Evolutionary conservation across 2,329 filamentous ascomycete species (phyloP).

Genomic region (Exutisphaerella laricina): DNA sequence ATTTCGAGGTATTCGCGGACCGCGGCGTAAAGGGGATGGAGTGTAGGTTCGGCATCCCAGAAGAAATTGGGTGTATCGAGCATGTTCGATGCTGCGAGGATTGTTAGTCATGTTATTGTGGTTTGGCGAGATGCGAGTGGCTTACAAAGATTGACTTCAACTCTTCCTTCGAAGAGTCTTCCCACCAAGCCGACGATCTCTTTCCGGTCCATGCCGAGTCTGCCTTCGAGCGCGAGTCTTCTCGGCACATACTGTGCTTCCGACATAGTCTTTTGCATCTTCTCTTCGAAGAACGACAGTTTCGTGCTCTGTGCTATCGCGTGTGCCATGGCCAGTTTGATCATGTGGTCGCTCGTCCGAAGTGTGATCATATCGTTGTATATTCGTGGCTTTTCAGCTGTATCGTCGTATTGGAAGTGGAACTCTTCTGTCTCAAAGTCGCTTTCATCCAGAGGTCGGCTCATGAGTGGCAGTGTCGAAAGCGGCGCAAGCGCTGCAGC

Average conservation of each 20-base stretch:
- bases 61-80: conserved; percentile 96
- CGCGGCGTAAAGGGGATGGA: conserved; percentile 89
- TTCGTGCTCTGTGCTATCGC: conserved; percentile 97
- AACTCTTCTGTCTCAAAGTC: conserved; percentile 98
- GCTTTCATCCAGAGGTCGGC: conserved; percentile 72
- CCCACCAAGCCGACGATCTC: conserved; percentile 93
- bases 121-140: conserved; percentile 15
- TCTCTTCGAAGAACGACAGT: conserved; percentile 90
- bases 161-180: conserved; percentile 82
- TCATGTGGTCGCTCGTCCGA: conserved; percentile 94
- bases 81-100: conserved; percentile 72
- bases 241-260: conserved; percentile 91
- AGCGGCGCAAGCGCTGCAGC: conserved; percentile 29
- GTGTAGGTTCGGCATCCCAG: conserved; percentile 93
- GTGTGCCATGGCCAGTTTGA: conserved; percentile 95
- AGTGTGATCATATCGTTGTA: conserved; percentile 99
- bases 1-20: conserved; percentile 98
- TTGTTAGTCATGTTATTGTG: not conserved
- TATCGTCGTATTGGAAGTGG: conserved; percentile 90
- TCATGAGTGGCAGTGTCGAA: conserved; percentile 60
- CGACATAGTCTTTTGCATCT: conserved; percentile 90
- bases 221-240: conserved; percentile 78
- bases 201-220: conserved; percentile 82
- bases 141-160: conserved; percentile 96
- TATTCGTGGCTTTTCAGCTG: conserved; percentile 79